Percentiles rank a stretch among this genome's conserved stretches.
These are phyloP conservation scores for Penicillium roqueforti DNA, from an alignment of 495 filamentous ascomycete species.

Conservation along the genomic window DNA sequence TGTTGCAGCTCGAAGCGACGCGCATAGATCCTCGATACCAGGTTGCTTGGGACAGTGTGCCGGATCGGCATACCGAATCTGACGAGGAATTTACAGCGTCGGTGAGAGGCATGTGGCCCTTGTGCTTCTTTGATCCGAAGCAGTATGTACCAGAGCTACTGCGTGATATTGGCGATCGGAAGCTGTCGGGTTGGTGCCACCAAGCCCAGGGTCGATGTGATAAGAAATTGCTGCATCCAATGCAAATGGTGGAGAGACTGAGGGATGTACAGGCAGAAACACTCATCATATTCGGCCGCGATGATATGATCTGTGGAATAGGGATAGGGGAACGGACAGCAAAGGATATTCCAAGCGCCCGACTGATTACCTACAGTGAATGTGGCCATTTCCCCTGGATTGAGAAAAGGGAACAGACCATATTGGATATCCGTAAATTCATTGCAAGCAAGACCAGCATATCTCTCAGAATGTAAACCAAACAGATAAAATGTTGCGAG, in stretches of 20 bases:
- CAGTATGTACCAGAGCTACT: constrained; percentile 7
- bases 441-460: constrained; percentile 1
- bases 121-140: constrained; percentile 18
- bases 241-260: constrained; percentile 14
- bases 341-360: constrained; percentile 4
- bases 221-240: background rate
- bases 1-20: background rate
- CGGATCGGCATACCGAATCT: background rate
- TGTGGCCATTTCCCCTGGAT: constrained; percentile 28
- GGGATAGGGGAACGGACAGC: constrained; percentile 10
- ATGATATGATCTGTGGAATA: constrained; percentile 19
- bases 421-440: constrained; percentile 17
- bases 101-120: constrained; percentile 14
- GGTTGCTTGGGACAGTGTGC: constrained; percentile 6
- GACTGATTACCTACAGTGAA: constrained; percentile 12
- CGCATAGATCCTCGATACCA: constrained; percentile 11
- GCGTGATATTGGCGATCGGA: constrained; percentile 6
- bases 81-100: constrained; percentile 12
- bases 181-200: constrained; percentile 13
- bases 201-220: constrained; percentile 14
- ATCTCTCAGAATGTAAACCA: constrained; percentile 1
- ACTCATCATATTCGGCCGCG: constrained; percentile 16
- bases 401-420: constrained; percentile 13
- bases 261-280: constrained; percentile 15
- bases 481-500: background rate